Percentiles rank a stretch among this genome's conserved stretches.
Evolutionary conservation across 371 early-diverging fungal genomes (phyloP).

Genomic region (Mucor mucedo): DNA sequence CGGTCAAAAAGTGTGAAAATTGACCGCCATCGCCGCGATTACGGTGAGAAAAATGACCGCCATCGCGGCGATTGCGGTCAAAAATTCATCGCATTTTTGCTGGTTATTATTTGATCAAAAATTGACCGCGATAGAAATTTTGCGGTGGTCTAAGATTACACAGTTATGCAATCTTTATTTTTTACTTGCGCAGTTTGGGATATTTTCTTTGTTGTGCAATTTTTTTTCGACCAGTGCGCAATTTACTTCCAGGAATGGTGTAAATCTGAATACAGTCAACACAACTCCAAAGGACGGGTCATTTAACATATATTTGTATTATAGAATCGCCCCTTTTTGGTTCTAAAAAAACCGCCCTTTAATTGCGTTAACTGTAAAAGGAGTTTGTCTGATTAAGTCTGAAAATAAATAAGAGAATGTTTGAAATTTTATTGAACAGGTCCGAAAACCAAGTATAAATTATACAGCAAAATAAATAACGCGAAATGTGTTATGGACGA

Average conservation of each 20-base stretch:
- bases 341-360: slow-evolving; percentile 2
- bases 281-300: background rate
- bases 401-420: background rate
- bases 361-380: slow-evolving; percentile 1
- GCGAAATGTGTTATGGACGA: too few relatives aligned
- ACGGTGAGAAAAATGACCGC: too few relatives aligned
- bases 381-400: background rate
- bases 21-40: too few relatives aligned
- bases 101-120: too few relatives aligned
- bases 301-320: slow-evolving; percentile 2
- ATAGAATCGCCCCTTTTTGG: background rate
- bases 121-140: too few relatives aligned
- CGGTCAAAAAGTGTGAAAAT: too few relatives aligned
- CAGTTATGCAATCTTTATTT: slow-evolving; percentile 10
- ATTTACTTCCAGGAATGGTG: slow-evolving; percentile 8
- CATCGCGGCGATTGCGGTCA: too few relatives aligned
- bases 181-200: slow-evolving; percentile 2
- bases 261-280: background rate
- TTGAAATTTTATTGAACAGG: background rate
- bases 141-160: slow-evolving; percentile 12
- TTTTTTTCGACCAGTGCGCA: slow-evolving; percentile 2
- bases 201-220: background rate
- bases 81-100: too few relatives aligned
- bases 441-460: slow-evolving; percentile 1
- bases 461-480: background rate